These are phyloP conservation scores for Crithidia bombi DNA, from an alignment of 208 protist species.

Conservation along the genomic window DNA sequence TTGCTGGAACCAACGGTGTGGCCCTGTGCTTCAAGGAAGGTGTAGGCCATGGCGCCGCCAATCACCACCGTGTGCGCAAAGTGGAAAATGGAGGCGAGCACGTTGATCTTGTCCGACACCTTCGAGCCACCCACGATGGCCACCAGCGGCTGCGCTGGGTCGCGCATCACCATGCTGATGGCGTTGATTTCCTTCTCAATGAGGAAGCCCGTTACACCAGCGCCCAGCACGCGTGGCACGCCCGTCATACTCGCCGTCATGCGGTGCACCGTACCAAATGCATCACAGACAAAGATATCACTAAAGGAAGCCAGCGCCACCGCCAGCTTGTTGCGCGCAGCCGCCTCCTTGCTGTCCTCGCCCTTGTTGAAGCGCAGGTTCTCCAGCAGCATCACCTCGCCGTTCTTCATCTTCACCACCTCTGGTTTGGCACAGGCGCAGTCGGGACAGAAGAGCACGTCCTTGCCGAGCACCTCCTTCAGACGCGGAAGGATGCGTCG, in stretches of 20 bases:
- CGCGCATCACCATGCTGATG: constrained; percentile 96
- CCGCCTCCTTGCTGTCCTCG: constrained; percentile 95
- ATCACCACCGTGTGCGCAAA: constrained; percentile 99
- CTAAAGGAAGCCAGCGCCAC: constrained; percentile 92
- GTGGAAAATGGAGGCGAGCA: constrained; percentile 99
- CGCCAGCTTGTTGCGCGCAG: constrained; percentile 70
- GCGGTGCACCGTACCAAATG: constrained; percentile 99
- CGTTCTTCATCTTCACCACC: constrained; percentile 81
- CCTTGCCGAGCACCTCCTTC: constrained; percentile 83
- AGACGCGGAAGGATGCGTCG: constrained; percentile 91
- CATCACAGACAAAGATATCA: constrained; percentile 99
- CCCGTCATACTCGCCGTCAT: constrained; percentile 96
- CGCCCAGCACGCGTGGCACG: constrained; percentile 84
- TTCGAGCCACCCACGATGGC: constrained; percentile 98
- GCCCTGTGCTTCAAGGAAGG: constrained; percentile 95
- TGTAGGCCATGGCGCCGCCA: constrained; percentile 99
- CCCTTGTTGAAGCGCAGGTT: constrained; percentile 99
- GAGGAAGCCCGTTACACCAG: constrained; percentile 98
- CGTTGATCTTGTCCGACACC: constrained; percentile 99
- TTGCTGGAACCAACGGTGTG: constrained; percentile 94
- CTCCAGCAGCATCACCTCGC: constrained; percentile 98
- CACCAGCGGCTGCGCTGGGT: constrained; percentile 91
- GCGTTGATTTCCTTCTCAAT: constrained; percentile 99
- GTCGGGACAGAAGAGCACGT: constrained; percentile 67
- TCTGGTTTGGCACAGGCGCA: constrained; percentile 52